These are phyloP conservation scores for Colletotrichum filicis DNA, from an alignment of 2,329 filamentous ascomycete genomes.

Conservation along the genomic window DNA sequence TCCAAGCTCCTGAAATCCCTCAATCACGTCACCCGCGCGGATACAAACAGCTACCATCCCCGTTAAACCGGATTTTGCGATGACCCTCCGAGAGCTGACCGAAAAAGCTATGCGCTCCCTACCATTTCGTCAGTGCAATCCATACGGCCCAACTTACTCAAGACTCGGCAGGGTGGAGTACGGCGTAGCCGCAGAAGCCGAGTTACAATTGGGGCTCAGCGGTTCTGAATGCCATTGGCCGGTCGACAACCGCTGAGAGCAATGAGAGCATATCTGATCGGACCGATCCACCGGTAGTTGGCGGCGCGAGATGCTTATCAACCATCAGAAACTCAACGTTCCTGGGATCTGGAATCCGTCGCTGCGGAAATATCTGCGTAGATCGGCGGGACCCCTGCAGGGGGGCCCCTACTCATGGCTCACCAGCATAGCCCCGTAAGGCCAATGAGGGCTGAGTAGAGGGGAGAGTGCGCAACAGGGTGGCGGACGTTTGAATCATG, in stretches of 20 bases:
- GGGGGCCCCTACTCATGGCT: not conserved
- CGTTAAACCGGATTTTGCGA: not conserved
- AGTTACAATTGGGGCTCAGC: not conserved
- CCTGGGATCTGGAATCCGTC: not conserved
- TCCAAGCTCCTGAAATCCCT: not conserved
- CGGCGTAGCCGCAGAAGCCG: not conserved
- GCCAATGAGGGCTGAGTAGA: not conserved
- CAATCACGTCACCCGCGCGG: not conserved
- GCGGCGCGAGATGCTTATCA: not conserved
- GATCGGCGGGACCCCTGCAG: constrained; percentile 3
- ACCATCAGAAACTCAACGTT: not conserved
- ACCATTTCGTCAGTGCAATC: not conserved
- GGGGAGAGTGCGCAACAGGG: not conserved
- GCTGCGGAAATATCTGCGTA: not conserved
- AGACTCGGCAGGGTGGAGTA: not conserved
- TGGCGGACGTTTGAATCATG: not conserved
- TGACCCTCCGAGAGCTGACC: not conserved
- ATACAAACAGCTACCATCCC: not conserved
- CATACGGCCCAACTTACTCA: not conserved
- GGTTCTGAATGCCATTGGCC: not conserved
- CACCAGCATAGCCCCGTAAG: not conserved
- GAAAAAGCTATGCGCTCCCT: not conserved
- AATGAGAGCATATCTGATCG: not conserved
- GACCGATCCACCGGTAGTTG: constrained; percentile 7
- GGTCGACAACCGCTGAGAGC: not conserved